Evolutionary conservation across 2,329 filamentous ascomycete species (phyloP), one percentile per base, ranked within the genome.

Genomic region (Xylaria sp.): DNA sequence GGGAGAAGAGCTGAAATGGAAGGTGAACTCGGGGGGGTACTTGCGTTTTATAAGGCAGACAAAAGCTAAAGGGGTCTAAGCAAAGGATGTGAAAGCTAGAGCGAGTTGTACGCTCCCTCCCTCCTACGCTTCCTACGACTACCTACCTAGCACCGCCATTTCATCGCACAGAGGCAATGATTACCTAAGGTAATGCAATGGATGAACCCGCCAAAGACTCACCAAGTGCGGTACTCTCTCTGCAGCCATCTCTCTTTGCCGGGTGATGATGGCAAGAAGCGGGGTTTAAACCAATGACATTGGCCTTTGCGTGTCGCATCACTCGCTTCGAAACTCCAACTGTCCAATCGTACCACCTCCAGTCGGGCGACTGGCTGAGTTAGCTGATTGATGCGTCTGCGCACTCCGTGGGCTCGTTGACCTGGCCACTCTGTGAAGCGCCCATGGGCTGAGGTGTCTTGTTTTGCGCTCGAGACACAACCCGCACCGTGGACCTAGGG

Each of bases 281-380:
- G 70, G 69, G 70, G 69, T 71, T 34, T n/a, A 69, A 54, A 13
- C 67, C 68, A 70, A 70, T 71, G 55, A 59, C 16, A 65, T 59
- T 48, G 50, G 55, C 52, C 16, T 58, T 61, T 53, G 7, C 11
- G 39, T 62, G 66, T 65, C 62, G 60, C 66, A 68, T 68, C 62
- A 60, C 61, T 34, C 49, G 13, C 9, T 6, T 11, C 23, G 37
- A 7, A 34, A 52, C 37, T 42, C 46, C 57, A 59, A 59, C 47
- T 2, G 52, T 30, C 70, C 70, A 71, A 71, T 69, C 70, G 69
- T 68, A 58, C 52, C 23, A 23, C 23, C 10, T 35, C 4, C 8
- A 51, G 57, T 58, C 57, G 61, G 63, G 63, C 66, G 57, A 61
- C 58, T 46, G 42, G 42, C 13, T 13, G 37, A 10, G 55, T 59